phyloP scores from a whole-genome alignment of 23 red algal species.

The Gracilaria vermiculophylla region DNA sequence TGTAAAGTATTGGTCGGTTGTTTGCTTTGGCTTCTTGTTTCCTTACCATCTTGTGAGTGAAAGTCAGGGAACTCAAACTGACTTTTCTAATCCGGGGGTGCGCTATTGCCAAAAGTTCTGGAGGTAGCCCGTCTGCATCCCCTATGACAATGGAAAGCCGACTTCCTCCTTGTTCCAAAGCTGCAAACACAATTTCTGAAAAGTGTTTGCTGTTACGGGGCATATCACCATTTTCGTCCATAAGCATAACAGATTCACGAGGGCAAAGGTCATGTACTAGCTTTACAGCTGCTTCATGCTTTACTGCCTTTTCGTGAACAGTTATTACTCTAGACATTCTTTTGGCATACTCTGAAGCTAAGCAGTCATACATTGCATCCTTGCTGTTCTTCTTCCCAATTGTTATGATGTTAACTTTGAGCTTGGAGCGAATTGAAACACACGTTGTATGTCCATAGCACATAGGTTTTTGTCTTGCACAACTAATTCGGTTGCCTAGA shows the following conservation, averaged over 20 bases:
- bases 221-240: constrained; percentile 50
- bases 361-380: constrained; percentile 43
- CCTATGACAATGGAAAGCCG: constrained; percentile 79
- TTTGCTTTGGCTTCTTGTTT: background rate
- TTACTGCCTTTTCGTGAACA: constrained; percentile 19
- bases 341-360: constrained; percentile 26
- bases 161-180: constrained; percentile 43
- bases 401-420: constrained; percentile 54
- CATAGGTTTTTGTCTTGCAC: background rate
- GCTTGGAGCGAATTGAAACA: background rate
- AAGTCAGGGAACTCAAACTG: constrained; percentile 80
- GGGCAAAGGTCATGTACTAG: background rate
- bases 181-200: constrained; percentile 49
- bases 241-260: constrained; percentile 36
- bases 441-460: background rate
- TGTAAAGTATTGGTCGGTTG: background rate
- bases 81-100: constrained; percentile 9
- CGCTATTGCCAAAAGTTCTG: background rate
- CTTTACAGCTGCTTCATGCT: constrained; percentile 14
- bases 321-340: constrained; percentile 40
- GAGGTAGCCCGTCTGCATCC: constrained; percentile 64
- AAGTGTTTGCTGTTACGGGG: constrained; percentile 61
- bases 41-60: constrained; percentile 88
- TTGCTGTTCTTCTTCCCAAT: constrained; percentile 49
- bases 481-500: background rate